phyloP scores from a whole-genome alignment of 2,329 filamentous ascomycete species.

The Hortaea sp. region DNA sequence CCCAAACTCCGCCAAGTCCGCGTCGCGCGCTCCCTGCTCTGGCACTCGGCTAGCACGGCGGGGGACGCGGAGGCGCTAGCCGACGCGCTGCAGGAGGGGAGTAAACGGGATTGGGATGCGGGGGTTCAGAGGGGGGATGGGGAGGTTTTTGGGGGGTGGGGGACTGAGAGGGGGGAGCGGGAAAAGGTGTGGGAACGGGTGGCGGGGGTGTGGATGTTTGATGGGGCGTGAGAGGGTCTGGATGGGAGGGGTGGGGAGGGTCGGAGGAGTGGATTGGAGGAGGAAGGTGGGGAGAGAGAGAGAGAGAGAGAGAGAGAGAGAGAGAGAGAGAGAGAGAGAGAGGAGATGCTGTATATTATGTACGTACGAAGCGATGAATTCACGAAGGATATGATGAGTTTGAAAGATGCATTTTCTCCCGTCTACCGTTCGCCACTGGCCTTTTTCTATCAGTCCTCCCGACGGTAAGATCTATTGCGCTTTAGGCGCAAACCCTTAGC shows the following conservation, averaged over 20 bases:
- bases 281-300: conserved; percentile 3
- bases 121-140: neutral
- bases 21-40: conserved; percentile 30
- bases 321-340: neutral
- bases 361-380: neutral
- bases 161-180: conserved; percentile 7
- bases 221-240: conserved; percentile 5
- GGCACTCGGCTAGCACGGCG: conserved; percentile 25
- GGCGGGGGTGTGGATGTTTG: conserved; percentile 17
- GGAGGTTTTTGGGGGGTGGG: conserved; percentile 4
- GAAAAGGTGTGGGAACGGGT: conserved; percentile 3
- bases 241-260: neutral
- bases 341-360: neutral
- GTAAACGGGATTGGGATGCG: conserved; percentile 27
- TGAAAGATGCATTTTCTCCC: too few species aligned
- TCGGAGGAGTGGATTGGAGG: conserved; percentile 7
- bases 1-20: conserved; percentile 29
- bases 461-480: too few species aligned
- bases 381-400: neutral
- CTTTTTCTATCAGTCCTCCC: too few species aligned
- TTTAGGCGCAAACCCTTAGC: too few species aligned
- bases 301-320: conserved; percentile 17
- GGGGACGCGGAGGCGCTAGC: conserved; percentile 30
- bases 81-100: conserved; percentile 27
- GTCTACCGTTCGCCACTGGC: too few species aligned